Evolutionary conservation across 257 asterid species (phyloP), one percentile per base, ranked within the genome.

Genomic region (Gynochthodes officinalis): DNA sequence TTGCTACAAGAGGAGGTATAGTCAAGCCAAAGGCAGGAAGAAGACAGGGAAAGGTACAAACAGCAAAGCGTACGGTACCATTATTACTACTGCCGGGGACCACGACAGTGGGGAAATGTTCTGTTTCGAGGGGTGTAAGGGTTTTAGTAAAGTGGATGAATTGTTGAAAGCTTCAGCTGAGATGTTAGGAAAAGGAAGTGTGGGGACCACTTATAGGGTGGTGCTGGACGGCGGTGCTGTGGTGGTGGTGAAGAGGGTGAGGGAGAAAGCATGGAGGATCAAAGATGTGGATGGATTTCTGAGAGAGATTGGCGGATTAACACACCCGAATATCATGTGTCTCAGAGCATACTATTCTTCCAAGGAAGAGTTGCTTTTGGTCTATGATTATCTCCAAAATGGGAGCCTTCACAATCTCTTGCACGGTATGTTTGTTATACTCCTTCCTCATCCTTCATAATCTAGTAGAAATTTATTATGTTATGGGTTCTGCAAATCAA

Each of bases 111-210:
- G 75, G 1, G 74, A 69, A 35, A 75, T 82, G 81, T 79, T 82
- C 7, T 75, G 61, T 54, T 82, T 82, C 43, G 85, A 78, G 58
- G 85, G 85, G 0, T 75, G 85, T 21, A 78, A 75, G 55, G 81
- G 85, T 14, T 82, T 82, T 52, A 67, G 21, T 2, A 78, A 59
- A 44, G 83, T 82, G 54, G 86, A 82, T 53, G 80, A 79, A 55
- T 64, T 82, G 60, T 72, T 82, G 73, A 79, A 75, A 67, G 86
- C 86, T 12, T 82, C 86, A 0, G 86, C 86, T 63, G 86, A 82
- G 67, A 80, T 82, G 77, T 58, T 82, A 44, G 86, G 86, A 5
- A 82, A 77, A 59, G 86, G 86, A n/a, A 74, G 75, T n/a, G 50
- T 71, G 28, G 86, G 86, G 58, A 75, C 85, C 53, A 78, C 78